Evolutionary conservation across 352 stramenopile genomes (phyloP).

Genomic region (Globisporangium takayamanum): DNA sequence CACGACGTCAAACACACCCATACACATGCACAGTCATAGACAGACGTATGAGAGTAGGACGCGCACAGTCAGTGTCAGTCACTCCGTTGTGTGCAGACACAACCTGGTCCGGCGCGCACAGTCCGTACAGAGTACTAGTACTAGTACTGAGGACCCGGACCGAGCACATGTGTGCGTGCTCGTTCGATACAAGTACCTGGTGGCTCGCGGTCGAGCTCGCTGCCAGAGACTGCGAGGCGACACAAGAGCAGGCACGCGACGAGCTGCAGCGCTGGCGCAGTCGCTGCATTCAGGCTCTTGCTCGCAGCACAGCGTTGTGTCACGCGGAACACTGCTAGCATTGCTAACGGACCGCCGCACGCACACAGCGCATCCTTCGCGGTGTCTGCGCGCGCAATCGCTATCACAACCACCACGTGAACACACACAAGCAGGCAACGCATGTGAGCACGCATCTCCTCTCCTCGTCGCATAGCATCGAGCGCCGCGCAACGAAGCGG

Average conservation of each 20-base stretch:
- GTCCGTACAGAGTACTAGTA: background rate
- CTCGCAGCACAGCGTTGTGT: background rate
- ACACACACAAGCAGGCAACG: background rate
- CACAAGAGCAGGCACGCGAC: slow-evolving; percentile 51
- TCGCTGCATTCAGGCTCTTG: background rate
- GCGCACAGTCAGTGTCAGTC: background rate
- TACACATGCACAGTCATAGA: background rate
- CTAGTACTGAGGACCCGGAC: no score
- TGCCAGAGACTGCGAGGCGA: slow-evolving; percentile 21
- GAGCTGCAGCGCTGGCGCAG: slow-evolving; percentile 25
- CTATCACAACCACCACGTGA: background rate
- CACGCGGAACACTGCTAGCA: slow-evolving; percentile 3
- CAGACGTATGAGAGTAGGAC: no score
- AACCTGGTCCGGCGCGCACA: no score
- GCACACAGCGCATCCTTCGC: slow-evolving; percentile 38
- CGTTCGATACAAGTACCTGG: slow-evolving; percentile 11
- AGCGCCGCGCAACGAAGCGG: background rate
- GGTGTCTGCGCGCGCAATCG: slow-evolving; percentile 17
- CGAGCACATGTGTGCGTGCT: no score
- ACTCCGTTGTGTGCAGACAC: background rate
- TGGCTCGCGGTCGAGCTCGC: slow-evolving; percentile 4
- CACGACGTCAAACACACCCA: slow-evolving; percentile 1
- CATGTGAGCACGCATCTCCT: background rate
- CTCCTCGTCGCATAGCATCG: background rate
- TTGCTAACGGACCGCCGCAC: slow-evolving; percentile 1